phyloP scores from a whole-genome alignment of 352 stramenopile genomes.

The Phytophthora lateralis region DNA sequence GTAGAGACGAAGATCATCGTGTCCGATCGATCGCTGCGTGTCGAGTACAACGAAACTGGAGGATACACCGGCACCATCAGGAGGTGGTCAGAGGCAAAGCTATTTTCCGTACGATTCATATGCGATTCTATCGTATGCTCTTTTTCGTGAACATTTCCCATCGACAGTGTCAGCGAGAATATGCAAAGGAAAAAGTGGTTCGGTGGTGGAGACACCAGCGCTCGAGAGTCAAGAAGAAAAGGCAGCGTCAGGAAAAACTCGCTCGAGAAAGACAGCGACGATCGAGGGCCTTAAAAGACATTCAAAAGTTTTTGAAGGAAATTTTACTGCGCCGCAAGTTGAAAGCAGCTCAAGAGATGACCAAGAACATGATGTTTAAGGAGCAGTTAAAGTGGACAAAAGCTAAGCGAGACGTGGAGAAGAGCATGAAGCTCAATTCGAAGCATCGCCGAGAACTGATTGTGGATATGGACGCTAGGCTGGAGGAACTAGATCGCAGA shows the following conservation, averaged over 20 bases:
- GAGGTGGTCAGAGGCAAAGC: constrained; percentile 5
- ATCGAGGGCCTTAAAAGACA: constrained; percentile 29
- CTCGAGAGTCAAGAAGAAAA: constrained; percentile 15
- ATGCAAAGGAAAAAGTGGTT: constrained; percentile 43
- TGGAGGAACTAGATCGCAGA: constrained; percentile 47
- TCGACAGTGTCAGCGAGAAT: constrained; percentile 24
- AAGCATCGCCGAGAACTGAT: constrained; percentile 41
- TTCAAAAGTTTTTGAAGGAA: constrained; percentile 57
- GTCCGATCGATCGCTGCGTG: constrained; percentile 13
- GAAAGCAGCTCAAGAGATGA: constrained; percentile 32
- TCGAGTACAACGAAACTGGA: constrained; percentile 41
- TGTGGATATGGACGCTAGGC: constrained; percentile 34
- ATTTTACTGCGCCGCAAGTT: constrained; percentile 43
- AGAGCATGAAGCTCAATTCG: constrained; percentile 39
- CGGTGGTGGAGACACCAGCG: constrained; percentile 48
- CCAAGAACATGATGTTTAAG: constrained; percentile 50
- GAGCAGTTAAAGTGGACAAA: constrained; percentile 53
- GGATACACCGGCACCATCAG: constrained; percentile 7
- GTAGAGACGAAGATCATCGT: constrained; percentile 11
- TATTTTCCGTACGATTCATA: constrained; percentile 45
- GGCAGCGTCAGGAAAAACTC: constrained; percentile 18
- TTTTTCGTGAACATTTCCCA: constrained; percentile 47
- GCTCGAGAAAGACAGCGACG: constrained; percentile 25
- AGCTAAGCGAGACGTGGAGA: constrained; percentile 49
- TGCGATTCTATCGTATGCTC: constrained; percentile 46